phyloP scores from a whole-genome alignment of 208 protist genomes.

The Acanthamoeba triangularis region DNA sequence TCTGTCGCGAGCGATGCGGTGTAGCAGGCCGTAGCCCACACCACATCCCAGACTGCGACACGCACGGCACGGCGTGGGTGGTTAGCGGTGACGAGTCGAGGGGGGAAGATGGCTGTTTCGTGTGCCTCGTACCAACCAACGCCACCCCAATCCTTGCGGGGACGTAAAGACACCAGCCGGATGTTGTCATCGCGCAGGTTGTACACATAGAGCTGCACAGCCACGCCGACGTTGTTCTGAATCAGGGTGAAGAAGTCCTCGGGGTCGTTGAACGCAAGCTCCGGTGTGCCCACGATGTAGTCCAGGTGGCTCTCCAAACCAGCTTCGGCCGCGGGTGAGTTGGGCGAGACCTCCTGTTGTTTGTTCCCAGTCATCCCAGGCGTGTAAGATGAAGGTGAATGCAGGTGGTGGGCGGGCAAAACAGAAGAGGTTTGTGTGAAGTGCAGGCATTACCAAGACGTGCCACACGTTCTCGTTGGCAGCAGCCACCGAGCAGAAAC shows the following conservation, averaged over 20 bases:
- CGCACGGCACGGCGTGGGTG: no score
- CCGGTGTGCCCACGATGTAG: slow-evolving; percentile 62
- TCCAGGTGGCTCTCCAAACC: slow-evolving; percentile 56
- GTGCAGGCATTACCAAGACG: slow-evolving; percentile 4
- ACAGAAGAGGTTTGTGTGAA: not conserved
- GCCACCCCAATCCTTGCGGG: slow-evolving; percentile 60
- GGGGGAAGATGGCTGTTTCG: not conserved
- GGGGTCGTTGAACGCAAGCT: slow-evolving; percentile 15
- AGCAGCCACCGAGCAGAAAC: slow-evolving; percentile 23
- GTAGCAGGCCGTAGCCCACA: slow-evolving; percentile 8
- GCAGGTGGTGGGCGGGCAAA: not conserved
- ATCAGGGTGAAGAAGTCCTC: slow-evolving; percentile 63
- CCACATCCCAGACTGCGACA: slow-evolving; percentile 21
- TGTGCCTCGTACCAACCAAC: slow-evolving; percentile 2
- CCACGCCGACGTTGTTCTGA: slow-evolving; percentile 15
- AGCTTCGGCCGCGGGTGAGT: slow-evolving; percentile 61
- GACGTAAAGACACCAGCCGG: not conserved
- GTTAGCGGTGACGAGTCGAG: not conserved
- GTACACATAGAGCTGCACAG: slow-evolving; percentile 57
- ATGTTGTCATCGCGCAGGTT: slow-evolving; percentile 65
- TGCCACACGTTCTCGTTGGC: slow-evolving; percentile 68
- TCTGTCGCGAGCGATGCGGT: not conserved
- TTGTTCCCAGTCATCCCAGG: not conserved
- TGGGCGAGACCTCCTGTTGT: not conserved
- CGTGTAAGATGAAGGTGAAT: not conserved